Conservation (phyloP, 2,329 filamentous ascomycete species). For the Penicillium digitatum region DNA sequence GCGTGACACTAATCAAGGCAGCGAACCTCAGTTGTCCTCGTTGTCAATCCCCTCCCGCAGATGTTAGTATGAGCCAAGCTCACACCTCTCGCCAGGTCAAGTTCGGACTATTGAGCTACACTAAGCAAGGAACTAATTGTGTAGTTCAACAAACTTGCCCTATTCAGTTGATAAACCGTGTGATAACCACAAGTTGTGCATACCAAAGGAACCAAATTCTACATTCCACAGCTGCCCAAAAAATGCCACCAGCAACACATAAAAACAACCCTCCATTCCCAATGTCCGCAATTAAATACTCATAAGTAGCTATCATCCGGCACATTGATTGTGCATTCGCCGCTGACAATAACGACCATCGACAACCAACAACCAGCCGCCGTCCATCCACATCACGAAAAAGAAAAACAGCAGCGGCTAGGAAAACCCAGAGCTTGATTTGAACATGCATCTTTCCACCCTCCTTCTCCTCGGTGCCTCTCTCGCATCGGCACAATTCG, state of each 20-base stretch:
- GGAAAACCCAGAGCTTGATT: no score
- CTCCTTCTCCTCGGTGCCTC: constrained; percentile 16
- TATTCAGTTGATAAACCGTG: background rate
- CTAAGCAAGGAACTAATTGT: background rate
- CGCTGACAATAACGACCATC: background rate
- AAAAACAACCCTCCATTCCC: background rate
- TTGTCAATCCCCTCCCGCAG: background rate
- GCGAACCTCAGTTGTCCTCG: background rate
- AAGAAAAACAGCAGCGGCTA: background rate
- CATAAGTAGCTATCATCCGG: background rate
- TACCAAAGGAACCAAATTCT: background rate
- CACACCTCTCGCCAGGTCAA: background rate
- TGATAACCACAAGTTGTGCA: background rate
- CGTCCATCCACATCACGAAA: background rate
- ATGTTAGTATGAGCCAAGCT: background rate
- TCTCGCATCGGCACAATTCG: constrained; percentile 10
- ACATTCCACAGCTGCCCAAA: constrained; percentile 1
- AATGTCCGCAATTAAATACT: background rate
- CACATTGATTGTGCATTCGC: background rate
- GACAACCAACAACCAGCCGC: background rate
- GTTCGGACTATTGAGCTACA: background rate
- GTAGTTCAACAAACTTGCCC: background rate
- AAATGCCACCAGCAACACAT: background rate
- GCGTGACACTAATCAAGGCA: background rate
- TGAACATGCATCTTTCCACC: constrained; percentile 18